Evolutionary conservation across 2,329 filamentous ascomycete genomes (phyloP).

Genomic region (Zymoseptoria tritici): DNA sequence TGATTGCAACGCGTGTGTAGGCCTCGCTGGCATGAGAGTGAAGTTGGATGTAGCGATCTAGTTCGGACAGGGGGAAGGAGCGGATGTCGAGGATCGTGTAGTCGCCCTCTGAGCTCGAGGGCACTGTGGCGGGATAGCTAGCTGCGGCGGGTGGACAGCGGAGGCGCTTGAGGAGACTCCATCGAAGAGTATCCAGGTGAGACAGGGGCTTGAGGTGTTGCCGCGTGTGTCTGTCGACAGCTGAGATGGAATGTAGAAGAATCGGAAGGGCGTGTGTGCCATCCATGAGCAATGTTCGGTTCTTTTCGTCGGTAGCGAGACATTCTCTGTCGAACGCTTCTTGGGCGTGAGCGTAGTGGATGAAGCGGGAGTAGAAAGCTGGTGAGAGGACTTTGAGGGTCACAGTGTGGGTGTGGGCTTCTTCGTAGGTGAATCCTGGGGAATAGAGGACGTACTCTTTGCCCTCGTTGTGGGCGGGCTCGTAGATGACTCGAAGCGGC

Average conservation of each 20-base stretch:
- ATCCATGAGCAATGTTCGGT: conserved; percentile 51
- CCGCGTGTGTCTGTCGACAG: background rate
- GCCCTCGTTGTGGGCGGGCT: conserved; percentile 37
- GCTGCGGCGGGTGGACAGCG: conserved; percentile 35
- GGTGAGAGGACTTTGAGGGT: conserved; percentile 56
- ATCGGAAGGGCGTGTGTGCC: conserved; percentile 46
- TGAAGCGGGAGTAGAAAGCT: conserved; percentile 59
- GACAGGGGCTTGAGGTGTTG: background rate
- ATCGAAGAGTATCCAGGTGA: conserved; percentile 27
- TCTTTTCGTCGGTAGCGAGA: conserved; percentile 45
- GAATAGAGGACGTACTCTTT: conserved; percentile 28
- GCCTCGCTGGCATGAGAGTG: conserved; percentile 16
- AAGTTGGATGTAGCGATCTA: conserved; percentile 33
- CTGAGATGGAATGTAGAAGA: conserved; percentile 30
- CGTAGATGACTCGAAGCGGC: conserved; percentile 47
- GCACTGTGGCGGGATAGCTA: conserved; percentile 28
- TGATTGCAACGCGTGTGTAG: conserved; percentile 34
- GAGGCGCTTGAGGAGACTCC: conserved; percentile 31
- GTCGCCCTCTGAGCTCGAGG: conserved; percentile 3
- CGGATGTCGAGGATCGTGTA: conserved; percentile 30
- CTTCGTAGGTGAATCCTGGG: conserved; percentile 30
- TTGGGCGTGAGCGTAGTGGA: conserved; percentile 54
- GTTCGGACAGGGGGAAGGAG: conserved; percentile 30
- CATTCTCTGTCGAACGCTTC: conserved; percentile 56
- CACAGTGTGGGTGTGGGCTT: conserved; percentile 36